Evolutionary conservation across 495 filamentous ascomycete species (phyloP), one percentile per base, ranked within the genome.

Genomic region (Staphylotrichum tortipilum): DNA sequence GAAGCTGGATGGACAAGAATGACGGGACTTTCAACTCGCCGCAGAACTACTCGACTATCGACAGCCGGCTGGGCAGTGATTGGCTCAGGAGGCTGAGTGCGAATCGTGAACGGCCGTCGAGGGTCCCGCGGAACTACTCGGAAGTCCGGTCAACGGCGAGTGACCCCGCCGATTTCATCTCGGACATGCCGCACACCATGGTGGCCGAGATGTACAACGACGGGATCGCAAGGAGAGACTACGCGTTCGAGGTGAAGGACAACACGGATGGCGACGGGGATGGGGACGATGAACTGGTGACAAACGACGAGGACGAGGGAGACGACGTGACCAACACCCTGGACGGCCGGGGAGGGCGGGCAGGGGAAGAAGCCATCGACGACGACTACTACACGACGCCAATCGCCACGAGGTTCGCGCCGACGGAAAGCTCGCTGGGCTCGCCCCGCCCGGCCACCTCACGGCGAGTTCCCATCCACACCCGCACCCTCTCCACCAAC

Each of bases 201-300:
- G 68, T 64, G 1, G 36, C 48, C 17, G 54, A 49, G 3, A 54
- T 51, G 17, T 51, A 49, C 33, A 33, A 58, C 17, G 59, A 62
- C 30, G 50, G 63, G 1, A 28, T 62, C 14, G 35, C 49, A 10
- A 56, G 56, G 4, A 47, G 51, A 17, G 62, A 68, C 31, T 61
- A 72, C 44, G 62, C 57, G 3, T 22, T 46, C 44, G 56, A 59
- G 44, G 52, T 58, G 2, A 72, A 71, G 52, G 72, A 74, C 28
- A 59, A 86, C 54, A 86, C 82, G 3, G 88, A 88, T 57, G 88
- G 75, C 1, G 88, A 88, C 55, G 88, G 78, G 29, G 88, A 95
- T 65, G 89, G 86, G 3, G 89, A 95, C 55, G 88, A 94, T 55
- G 89, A 94, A 64, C 73, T 88, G n/a, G 76, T 88, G n/a, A 89